Percentiles rank a stretch among this genome's conserved stretches.
These are phyloP conservation scores for Microglena sp. DNA, from an alignment of 139 green algal genomes.

Conservation along the genomic window DNA sequence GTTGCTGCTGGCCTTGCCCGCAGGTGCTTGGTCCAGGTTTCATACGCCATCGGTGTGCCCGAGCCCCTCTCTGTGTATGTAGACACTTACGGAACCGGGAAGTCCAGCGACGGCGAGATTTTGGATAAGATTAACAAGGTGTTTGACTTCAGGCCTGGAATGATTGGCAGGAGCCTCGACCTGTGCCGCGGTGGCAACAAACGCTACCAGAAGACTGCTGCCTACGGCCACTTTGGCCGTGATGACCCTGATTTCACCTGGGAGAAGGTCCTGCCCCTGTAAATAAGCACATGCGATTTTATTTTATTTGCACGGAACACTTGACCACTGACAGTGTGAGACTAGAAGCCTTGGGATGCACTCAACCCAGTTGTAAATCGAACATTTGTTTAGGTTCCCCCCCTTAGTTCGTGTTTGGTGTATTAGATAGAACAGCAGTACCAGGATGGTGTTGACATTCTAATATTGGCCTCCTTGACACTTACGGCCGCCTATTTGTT, in stretches of 20 bases:
- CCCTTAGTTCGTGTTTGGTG: too few relatives aligned
- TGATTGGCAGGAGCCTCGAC: conserved; percentile 63
- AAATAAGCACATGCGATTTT: neutral
- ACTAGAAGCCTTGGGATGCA: too few relatives aligned
- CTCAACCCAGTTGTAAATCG: too few relatives aligned
- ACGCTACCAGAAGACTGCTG: conserved; percentile 88
- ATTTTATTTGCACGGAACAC: too few relatives aligned
- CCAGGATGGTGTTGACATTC: too few relatives aligned
- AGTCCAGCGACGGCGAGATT: conserved; percentile 79
- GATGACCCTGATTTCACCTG: conserved; percentile 93
- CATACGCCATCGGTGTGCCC: conserved; percentile 94
- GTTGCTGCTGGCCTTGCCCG: conserved; percentile 84
- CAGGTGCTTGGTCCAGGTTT: conserved; percentile 72
- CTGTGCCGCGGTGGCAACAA: conserved; percentile 81
- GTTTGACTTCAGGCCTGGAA: conserved; percentile 82
- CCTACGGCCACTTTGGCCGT: conserved; percentile 94
- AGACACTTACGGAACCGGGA: conserved; percentile 96
- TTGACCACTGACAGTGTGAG: too few relatives aligned
- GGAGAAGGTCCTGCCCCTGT: conserved; percentile 37
- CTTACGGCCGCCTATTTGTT: too few relatives aligned
- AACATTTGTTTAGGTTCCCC: too few relatives aligned
- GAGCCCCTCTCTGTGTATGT: conserved; percentile 95
- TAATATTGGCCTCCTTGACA: too few relatives aligned
- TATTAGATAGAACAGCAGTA: too few relatives aligned
- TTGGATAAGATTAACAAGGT: conserved; percentile 71